A percentile compares a stretch with the other conserved stretches of the same genome.
These are phyloP conservation scores for Chenopodium formosanum DNA, from an alignment of 148 eudicot species.

Conservation along the genomic window DNA sequence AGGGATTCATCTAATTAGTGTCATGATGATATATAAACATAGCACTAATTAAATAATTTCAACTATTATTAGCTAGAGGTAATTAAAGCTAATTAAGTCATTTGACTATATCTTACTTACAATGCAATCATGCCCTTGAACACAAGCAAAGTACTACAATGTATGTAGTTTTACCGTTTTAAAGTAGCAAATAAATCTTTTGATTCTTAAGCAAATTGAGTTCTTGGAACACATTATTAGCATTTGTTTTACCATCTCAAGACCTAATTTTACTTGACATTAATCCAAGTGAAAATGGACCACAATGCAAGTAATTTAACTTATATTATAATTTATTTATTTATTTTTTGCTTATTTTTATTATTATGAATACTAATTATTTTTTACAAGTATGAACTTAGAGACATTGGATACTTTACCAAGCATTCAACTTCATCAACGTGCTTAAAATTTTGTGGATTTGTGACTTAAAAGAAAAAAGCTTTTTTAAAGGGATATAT, in stretches of 20 bases:
- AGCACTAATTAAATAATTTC: background rate
- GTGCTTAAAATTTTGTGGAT: constrained; percentile 14
- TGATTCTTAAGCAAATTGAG: constrained; percentile 5
- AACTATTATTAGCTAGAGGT: background rate
- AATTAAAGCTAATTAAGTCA: background rate
- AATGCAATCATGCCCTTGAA: background rate
- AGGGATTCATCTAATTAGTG: background rate
- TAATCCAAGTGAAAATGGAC: constrained; percentile 13
- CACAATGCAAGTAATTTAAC: background rate
- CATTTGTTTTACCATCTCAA: constrained; percentile 12
- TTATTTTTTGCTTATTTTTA: background rate
- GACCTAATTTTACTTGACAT: constrained; percentile 5
- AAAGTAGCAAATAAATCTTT: background rate
- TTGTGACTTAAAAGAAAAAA: constrained; percentile 23
- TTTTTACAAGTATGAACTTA: background rate
- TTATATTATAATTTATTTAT: background rate
- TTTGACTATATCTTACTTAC: background rate
- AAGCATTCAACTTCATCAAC: constrained; percentile 19
- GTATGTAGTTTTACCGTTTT: background rate
- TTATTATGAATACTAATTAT: too few species aligned
- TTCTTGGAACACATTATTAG: background rate
- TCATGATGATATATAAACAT: background rate
- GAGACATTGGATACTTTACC: constrained; percentile 38
- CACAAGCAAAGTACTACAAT: background rate
- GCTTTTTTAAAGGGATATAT: constrained; percentile 23